Percentiles rank a stretch among this genome's conserved stretches.
phyloP scores from a whole-genome alignment of 768 basidiomycete species.

The Amanita fuliginea region DNA sequence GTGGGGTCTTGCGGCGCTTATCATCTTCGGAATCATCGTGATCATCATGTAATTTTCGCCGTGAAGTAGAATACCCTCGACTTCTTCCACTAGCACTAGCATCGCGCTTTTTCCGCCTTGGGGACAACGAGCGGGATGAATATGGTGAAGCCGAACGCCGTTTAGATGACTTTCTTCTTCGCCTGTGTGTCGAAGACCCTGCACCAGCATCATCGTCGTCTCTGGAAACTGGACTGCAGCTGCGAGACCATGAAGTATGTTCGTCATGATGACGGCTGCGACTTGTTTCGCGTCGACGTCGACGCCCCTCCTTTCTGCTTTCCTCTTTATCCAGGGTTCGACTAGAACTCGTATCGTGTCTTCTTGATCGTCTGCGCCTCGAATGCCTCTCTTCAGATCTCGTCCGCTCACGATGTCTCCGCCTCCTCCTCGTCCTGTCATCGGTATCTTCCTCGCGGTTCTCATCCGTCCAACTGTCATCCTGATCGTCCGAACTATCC shows the following conservation, averaged over 20 bases:
- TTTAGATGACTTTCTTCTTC: neutral
- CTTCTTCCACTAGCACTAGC: neutral
- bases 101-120: neutral
- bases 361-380: conserved; percentile 2
- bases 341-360: conserved; percentile 1
- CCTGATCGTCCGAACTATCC: conserved; percentile 20
- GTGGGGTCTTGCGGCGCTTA: neutral
- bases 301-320: neutral
- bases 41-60: neutral
- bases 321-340: neutral
- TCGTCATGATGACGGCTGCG: neutral
- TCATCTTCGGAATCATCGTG: neutral
- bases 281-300: neutral
- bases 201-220: neutral
- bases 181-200: neutral
- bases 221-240: neutral
- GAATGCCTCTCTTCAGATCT: conserved; percentile 3
- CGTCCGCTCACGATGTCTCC: conserved; percentile 17
- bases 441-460: conserved; percentile 8
- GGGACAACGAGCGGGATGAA: neutral
- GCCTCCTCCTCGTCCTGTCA: conserved; percentile 19
- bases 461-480: conserved; percentile 9
- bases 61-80: neutral
- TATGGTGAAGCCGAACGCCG: neutral
- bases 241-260: neutral